Evolutionary conservation across 176 grass and related monocot species (phyloP), one percentile per base, ranked within the genome.

Genomic region (Echinochloa phyllopogon): DNA sequence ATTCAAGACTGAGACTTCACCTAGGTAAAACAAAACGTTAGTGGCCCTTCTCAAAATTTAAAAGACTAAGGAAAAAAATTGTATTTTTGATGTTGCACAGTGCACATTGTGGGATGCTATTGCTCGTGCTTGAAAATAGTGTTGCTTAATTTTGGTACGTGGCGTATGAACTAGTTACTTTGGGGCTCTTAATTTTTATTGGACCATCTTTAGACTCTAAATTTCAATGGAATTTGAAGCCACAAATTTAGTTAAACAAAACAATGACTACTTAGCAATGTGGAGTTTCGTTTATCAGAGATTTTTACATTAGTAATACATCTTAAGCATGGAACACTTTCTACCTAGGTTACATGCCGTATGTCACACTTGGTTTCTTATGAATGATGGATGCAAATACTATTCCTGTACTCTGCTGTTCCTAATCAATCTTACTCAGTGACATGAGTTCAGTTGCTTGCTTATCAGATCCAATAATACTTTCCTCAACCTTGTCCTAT

Each of bases 231-330:
- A 86, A 64, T 45, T 72, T 56, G 51, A 43, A 57, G 23, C 37
- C 5, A 17, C 55, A 17, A 82, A 17, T 70, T 69, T 20, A 49
- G 43, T 89, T 61, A 38, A 80, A 77, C 5, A 86, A 18, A 10
- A 47, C 10, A 55, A 65, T 47, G 4, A 9, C 38, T 0, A 36
- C 47, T 73, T 16, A 64, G 37, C 10, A 11, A 39, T 80, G 62
- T 37, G 13, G 11, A 50, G 7, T 56, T 64, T 45, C 59, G 49
- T 77, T 79, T 12, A 65, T 43, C 72, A 24, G 9, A 53, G 17
- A 69, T 51, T 61, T 81, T 69, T 59, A 44, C 24, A 81, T 18
- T 6, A 62, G 17, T 77, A 33, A 63, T 51, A 24, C 69, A 45
- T 74, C 58, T 20, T 66, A 23, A 69, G 18, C 42, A 16, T 48